Base-by-base conservation (phyloP, 805 yeast genomes). In the Yamadazyma sp. region DNA sequence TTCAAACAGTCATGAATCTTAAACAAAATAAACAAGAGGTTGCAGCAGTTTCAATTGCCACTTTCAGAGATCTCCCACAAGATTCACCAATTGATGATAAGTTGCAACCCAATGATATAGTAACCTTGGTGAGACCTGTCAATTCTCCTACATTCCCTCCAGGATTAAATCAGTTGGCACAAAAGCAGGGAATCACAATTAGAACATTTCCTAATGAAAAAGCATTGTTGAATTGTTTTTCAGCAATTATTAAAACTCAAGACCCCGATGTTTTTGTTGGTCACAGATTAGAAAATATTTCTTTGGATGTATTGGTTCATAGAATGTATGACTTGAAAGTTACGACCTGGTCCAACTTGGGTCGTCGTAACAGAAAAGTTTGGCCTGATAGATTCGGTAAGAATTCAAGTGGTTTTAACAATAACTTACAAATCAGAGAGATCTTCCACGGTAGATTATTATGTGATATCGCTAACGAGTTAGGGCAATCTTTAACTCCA, bases 191-290 rank as follows among this genome's bases (percentile, higher is more conserved):
- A 30, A 53, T 79, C 27, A 63, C 58, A 31, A 55, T 84, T 20
- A 70, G 81, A 44, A 56, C 75, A 7, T 83, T 85, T 50, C 81
- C 80, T 20, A 81, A 75, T 45, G 98, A 93, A 51, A 78, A 77
- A 41, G 75, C 85, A 0, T 57, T 93, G 51, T 67, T 93, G 31
- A 78, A 78, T 40, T 82, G 86, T 56, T 73, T 93, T 31, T 70
- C 88, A 35, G 91, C 86, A 0, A 58, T 78, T 52, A 62, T 91
- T 30, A 82, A 79, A 47, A 63, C 62, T 26, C 64, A 74, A n/a
- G 98, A 93, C 58, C 97, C 98, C 0, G 98, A 93, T 64, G 82
- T 88, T 2, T 75, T 87, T 35, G 55, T 91, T 25, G 98, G 98
- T 20, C 98, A 93, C 55, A 71, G 82, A 44, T 63, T 93, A 41